These are phyloP conservation scores for Rhodotorula mucilaginosa DNA, from an alignment of 1,284 basidiomycete species.

Conservation along the genomic window DNA sequence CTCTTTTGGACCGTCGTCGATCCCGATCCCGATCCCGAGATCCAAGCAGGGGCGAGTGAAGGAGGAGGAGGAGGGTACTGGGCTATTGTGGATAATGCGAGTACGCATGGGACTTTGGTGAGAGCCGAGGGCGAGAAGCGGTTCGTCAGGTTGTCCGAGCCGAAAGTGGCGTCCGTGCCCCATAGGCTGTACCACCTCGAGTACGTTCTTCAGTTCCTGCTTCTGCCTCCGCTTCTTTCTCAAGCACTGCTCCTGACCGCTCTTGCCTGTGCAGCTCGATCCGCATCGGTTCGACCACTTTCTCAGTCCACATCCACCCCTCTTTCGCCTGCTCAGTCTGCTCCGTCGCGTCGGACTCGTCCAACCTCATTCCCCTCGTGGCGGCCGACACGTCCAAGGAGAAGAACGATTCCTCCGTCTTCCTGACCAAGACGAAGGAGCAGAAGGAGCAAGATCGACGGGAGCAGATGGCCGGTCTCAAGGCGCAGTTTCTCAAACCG, in stretches of 20 bases:
- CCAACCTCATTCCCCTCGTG: constrained; percentile 37
- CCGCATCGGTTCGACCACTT: constrained; percentile 23
- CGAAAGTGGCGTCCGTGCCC: constrained; percentile 25
- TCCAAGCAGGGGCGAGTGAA: neutral
- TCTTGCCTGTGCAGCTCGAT: constrained; percentile 13
- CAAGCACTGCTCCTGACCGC: too few species aligned
- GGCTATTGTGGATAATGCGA: constrained; percentile 30
- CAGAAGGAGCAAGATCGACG: constrained; percentile 36
- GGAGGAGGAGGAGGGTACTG: constrained; percentile 11
- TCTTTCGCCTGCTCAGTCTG: constrained; percentile 35
- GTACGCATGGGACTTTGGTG: constrained; percentile 35
- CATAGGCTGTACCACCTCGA: constrained; percentile 29
- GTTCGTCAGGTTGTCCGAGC: constrained; percentile 12
- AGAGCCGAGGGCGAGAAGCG: neutral
- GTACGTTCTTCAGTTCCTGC: constrained; percentile 6
- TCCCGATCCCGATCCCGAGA: neutral
- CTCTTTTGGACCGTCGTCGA: constrained; percentile 15
- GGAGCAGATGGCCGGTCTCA: constrained; percentile 22
- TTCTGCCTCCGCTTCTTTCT: too few species aligned
- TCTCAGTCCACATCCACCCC: constrained; percentile 32
- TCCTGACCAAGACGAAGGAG: constrained; percentile 27
- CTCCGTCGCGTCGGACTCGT: constrained; percentile 32
- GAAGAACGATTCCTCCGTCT: neutral
- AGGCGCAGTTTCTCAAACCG: constrained; percentile 26
- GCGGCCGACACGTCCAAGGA: neutral